A percentile compares a stretch with the other conserved stretches of the same genome.
Evolutionary conservation across 306 rosid species (phyloP).

Genomic region (Acmispon strigosus): DNA sequence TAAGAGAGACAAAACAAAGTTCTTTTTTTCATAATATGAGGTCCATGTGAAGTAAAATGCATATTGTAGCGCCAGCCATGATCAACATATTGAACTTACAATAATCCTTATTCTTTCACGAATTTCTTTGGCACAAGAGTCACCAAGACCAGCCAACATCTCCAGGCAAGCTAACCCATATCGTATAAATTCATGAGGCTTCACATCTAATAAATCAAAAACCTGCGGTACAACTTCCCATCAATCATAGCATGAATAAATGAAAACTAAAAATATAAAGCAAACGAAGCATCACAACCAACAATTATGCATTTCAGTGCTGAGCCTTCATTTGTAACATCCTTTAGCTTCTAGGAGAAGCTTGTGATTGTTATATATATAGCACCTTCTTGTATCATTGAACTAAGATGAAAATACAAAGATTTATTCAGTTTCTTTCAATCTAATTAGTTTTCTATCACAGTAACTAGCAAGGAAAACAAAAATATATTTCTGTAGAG

Average conservation of each 20-base stretch:
- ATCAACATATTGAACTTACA: slow-evolving; percentile 46
- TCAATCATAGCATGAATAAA: neutral
- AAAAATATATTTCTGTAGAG: neutral
- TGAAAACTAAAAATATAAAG: neutral
- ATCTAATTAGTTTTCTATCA: no score
- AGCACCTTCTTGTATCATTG: no score
- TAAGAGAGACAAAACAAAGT: neutral
- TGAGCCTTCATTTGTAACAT: no score
- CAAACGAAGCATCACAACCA: neutral
- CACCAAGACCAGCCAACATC: slow-evolving; percentile 55
- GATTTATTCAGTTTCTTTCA: no score
- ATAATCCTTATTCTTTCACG: slow-evolving; percentile 74
- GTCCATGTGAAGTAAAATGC: neutral
- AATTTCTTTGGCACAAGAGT: slow-evolving; percentile 68
- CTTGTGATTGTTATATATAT: no score
- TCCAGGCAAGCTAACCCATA: slow-evolving; percentile 86
- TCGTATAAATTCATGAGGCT: slow-evolving; percentile 72
- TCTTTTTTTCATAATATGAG: neutral
- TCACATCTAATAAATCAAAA: slow-evolving; percentile 73
- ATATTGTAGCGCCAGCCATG: neutral
- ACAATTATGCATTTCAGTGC: neutral
- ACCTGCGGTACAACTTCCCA: slow-evolving; percentile 45
- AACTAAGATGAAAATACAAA: no score
- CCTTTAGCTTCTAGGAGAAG: no score
- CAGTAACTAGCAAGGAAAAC: neutral